Evolutionary conservation across 1,284 basidiomycete genomes (phyloP).

Genomic region (Puccinia triticina): DNA sequence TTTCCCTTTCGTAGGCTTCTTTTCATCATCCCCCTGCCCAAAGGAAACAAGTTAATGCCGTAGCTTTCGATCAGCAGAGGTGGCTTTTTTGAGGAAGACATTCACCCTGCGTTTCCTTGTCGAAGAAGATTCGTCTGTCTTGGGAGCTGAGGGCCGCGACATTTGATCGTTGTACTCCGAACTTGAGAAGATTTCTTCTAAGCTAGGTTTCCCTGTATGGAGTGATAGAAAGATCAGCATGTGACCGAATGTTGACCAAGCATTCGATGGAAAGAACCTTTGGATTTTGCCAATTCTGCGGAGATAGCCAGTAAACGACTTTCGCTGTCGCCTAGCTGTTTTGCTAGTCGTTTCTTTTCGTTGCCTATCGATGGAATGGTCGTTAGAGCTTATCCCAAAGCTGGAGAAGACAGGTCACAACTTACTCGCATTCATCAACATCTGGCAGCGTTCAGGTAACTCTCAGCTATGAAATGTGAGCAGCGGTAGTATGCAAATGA

Average conservation of each 20-base stretch:
- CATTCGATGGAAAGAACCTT: neutral
- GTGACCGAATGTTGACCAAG: neutral
- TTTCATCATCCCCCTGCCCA: too few relatives aligned
- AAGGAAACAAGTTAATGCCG: too few relatives aligned
- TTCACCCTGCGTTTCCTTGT: too few relatives aligned
- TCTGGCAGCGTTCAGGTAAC: neutral
- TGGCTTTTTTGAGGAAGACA: too few relatives aligned
- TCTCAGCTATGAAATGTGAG: neutral
- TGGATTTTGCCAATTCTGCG: conserved; percentile 41
- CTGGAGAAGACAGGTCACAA: neutral
- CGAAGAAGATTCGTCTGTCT: too few relatives aligned
- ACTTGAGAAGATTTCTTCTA: conserved; percentile 38
- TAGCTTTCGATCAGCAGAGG: too few relatives aligned
- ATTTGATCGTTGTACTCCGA: conserved; percentile 32
- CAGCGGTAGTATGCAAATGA: neutral
- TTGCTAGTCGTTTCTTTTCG: conserved; percentile 33
- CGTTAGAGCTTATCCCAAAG: neutral
- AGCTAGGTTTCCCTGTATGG: conserved; percentile 34
- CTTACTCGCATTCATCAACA: conserved; percentile 49
- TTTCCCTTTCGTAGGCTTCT: too few relatives aligned
- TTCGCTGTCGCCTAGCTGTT: conserved; percentile 38
- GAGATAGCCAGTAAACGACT: conserved; percentile 43
- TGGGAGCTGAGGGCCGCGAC: neutral
- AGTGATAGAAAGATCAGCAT: neutral
- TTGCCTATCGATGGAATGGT: conserved; percentile 28